Evolutionary conservation across 2,329 filamentous ascomycete species (phyloP).

Genomic region (Trichophyton rubrum): DNA sequence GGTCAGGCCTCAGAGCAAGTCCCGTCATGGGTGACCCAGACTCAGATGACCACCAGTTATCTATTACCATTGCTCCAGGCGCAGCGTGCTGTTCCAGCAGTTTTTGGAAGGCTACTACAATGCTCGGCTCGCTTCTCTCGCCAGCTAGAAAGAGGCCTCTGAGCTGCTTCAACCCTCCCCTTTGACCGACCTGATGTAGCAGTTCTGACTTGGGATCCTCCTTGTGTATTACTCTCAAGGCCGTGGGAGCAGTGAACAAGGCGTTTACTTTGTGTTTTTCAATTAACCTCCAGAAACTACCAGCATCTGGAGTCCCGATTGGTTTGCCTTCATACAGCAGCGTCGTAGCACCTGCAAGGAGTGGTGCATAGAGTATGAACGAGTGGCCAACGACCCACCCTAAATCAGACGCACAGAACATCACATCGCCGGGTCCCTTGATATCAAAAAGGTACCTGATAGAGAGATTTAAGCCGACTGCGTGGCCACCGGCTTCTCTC

Average conservation of each 20-base stretch:
- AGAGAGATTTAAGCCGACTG: slow-evolving; percentile 69
- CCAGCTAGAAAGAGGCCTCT: slow-evolving; percentile 73
- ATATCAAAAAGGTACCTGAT: slow-evolving; percentile 75
- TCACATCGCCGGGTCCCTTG: slow-evolving; percentile 69
- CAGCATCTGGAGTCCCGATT: slow-evolving; percentile 73
- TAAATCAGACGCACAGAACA: slow-evolving; percentile 72
- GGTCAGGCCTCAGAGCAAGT: slow-evolving; percentile 50
- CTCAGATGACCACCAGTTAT: slow-evolving; percentile 66
- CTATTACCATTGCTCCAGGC: slow-evolving; percentile 49
- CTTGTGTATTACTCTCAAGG: slow-evolving; percentile 72
- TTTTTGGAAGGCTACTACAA: slow-evolving; percentile 67
- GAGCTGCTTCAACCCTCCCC: slow-evolving; percentile 59
- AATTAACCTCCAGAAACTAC: slow-evolving; percentile 76
- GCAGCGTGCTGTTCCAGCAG: slow-evolving; percentile 57
- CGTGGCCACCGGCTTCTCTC: slow-evolving; percentile 72
- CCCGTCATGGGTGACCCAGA: slow-evolving; percentile 57
- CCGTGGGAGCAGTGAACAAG: slow-evolving; percentile 77
- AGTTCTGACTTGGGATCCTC: slow-evolving; percentile 65
- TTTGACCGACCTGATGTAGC: slow-evolving; percentile 50
- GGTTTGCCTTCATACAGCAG: slow-evolving; percentile 92
- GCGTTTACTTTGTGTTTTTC: slow-evolving; percentile 75
- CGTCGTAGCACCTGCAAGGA: slow-evolving; percentile 73
- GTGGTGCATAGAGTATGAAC: slow-evolving; percentile 80
- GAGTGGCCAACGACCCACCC: slow-evolving; percentile 83
- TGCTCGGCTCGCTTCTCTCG: slow-evolving; percentile 76